Conservation (phyloP, 805 yeast species). For the Diddensiella caesifluorescens region DNA sequence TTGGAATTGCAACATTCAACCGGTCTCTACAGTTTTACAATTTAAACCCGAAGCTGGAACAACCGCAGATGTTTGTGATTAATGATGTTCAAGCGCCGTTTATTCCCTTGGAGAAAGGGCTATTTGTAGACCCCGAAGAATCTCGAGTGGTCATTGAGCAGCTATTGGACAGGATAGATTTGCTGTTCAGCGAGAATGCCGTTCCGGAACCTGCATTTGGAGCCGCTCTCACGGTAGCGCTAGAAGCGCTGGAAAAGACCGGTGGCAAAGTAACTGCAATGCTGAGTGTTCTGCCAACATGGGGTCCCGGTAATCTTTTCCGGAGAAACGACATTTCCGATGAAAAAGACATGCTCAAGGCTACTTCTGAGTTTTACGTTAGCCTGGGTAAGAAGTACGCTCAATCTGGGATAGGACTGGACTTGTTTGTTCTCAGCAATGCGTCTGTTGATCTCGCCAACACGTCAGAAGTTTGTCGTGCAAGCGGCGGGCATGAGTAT, state of each 20-base stretch:
- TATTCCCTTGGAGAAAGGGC: slow-evolving; percentile 68
- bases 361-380: slow-evolving; percentile 58
- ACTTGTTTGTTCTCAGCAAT: slow-evolving; percentile 63
- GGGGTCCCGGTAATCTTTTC: slow-evolving; percentile 65
- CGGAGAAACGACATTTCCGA: slow-evolving; percentile 30
- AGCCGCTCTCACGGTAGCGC: slow-evolving; percentile 67
- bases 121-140: slow-evolving; percentile 74
- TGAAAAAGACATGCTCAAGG: slow-evolving; percentile 49
- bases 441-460: slow-evolving; percentile 69
- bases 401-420: slow-evolving; percentile 62
- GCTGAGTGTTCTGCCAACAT: slow-evolving; percentile 64
- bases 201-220: slow-evolving; percentile 69
- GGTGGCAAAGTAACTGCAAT: slow-evolving; percentile 80
- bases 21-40: slow-evolving; percentile 66
- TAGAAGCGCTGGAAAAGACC: slow-evolving; percentile 46
- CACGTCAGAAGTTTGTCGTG: slow-evolving; percentile 54
- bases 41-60: slow-evolving; percentile 49
- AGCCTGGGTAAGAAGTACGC: slow-evolving; percentile 54
- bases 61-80: slow-evolving; percentile 54
- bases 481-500: slow-evolving; percentile 66
- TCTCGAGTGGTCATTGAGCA: slow-evolving; percentile 59
- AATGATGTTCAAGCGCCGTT: slow-evolving; percentile 74
- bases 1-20: slow-evolving; percentile 76
- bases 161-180: slow-evolving; percentile 58
- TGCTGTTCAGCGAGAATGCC: slow-evolving; percentile 35